These are phyloP conservation scores for Pistacia integerrima DNA, from an alignment of 345 rosid genomes.

Conservation along the genomic window DNA sequence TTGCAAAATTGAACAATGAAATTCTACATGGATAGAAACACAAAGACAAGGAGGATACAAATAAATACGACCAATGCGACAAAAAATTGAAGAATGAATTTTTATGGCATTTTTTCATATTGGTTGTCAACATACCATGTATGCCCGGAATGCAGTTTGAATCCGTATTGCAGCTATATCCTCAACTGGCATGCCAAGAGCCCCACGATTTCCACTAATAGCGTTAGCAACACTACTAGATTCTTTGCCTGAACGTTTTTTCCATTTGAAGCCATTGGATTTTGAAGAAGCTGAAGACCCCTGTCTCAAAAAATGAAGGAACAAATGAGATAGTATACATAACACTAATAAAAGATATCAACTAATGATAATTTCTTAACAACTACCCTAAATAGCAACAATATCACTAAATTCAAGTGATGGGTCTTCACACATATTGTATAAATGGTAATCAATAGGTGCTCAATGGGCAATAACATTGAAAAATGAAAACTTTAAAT, in stretches of 20 bases:
- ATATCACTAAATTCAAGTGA: constrained; percentile 1
- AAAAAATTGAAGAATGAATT: neutral
- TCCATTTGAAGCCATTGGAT: constrained; percentile 68
- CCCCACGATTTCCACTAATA: constrained; percentile 19
- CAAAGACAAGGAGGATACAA: neutral
- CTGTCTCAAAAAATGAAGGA: constrained; percentile 34
- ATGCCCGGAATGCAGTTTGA: constrained; percentile 81
- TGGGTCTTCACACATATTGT: neutral
- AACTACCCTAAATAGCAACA: neutral
- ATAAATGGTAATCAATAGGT: neutral
- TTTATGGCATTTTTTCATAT: neutral
- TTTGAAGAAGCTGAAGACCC: constrained; percentile 50
- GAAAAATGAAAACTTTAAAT: neutral
- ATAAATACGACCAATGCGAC: neutral
- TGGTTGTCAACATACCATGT: constrained; percentile 44
- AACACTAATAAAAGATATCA: neutral
- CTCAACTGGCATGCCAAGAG: constrained; percentile 43
- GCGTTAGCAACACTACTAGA: constrained; percentile 21
- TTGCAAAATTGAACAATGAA: neutral
- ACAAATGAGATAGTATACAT: constrained; percentile 2
- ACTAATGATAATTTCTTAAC: neutral
- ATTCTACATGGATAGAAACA: neutral
- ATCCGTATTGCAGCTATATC: constrained; percentile 70
- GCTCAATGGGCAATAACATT: neutral
- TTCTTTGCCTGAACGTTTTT: constrained; percentile 34